Base-by-base conservation (phyloP, 2,329 filamentous ascomycete genomes). In the Beauveria brongniartii region DNA sequence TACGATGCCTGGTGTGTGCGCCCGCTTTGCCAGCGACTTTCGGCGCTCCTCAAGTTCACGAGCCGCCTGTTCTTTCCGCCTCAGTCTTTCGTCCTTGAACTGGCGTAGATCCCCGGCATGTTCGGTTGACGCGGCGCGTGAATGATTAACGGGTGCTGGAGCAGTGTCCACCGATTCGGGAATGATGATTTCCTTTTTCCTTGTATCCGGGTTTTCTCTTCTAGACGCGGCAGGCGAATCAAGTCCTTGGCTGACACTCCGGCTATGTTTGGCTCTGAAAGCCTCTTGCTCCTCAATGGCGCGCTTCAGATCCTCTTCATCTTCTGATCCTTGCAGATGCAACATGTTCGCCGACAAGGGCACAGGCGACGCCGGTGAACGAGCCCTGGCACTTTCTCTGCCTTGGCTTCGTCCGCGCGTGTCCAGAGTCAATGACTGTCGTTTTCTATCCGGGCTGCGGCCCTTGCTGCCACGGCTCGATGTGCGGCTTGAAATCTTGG, bases 1-100 rank as follows among this genome's bases (percentile, higher is more conserved):
- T 5, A 90, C 87, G 63, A 97, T 95, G 0, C 85, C 78, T 0
- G 91, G 91, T 3, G 87, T 91, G 26, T 89, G 90, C 3, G 91
- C 89, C 55, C 91, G 84, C 60, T 90, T 84, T 22, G 90, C 91
- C 28, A 96, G 79, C 16, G 93, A 97, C 69, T 90, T 85, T 62
- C 93, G 87, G 30, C 93, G 86, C 68, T 94, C 90, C 73, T 97
- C 92, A 1, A 97, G 82, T 73, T 97, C 92, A 53, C 89, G 86
- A 8, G 92, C 91, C 10, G 89, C 89, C 54, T 86, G 78, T 65
- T 91, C 89, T 73, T 88, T 90, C 74, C 87, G 89, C 53, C 81
- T 75, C 63, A 84, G 82, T 52, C 83, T 78, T 63, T 89, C 86
- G 40, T 84, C 80, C 67, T 79, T 86, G 67, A 81, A 80, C 61